Base-by-base conservation (phyloP, 83 land plant genomes). In the Picea mariana region DNA sequence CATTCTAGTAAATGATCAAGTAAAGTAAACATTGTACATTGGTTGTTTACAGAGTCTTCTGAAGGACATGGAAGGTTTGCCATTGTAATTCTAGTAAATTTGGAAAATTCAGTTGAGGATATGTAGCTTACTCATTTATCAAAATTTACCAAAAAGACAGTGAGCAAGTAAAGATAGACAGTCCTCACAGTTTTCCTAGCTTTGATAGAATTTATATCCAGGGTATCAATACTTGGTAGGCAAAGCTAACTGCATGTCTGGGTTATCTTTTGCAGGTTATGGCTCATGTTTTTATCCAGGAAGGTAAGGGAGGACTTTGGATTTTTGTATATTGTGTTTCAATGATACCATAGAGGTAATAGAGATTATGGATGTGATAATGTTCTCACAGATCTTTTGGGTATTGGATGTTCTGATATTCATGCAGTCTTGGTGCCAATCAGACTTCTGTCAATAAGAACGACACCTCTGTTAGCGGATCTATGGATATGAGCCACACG, bases 261-360 rank as follows among this genome's bases (percentile, higher is more conserved):
- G 12, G 11, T 20, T 58, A n/a, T 59, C 26, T 58, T 26, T 17
- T 76, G 42, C 79, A 78, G 79, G 79, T 78, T 15, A 58, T 18
- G 79, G 26, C n/a, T 78, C 79, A 21, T 78, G 79, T 78, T 6
- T 59, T 31, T 78, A 16, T 78, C 6, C 79, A 13, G 79, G 79
- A 78, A 78, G 79, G 79, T 78, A 31, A 27, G 64, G 60, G 20
- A 11, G 21, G 61, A 59, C 21, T 58, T 27, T 9, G n/a, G 26
- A 21, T 11, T 17, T 27, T 4, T 77, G 9, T 72, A 40, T 72
- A 8, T 4, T n/a, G 63, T 18, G 21, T 59, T 77, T 78, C 63
- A 31, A 59, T 66, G 68, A 55, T 12, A 55, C 15, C 59, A 55
- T 55, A 55, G 13, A 55, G 59, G 59, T 55, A 55, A 55, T 12